Conservation (phyloP, 352 stramenopile genomes). For the Nothophytophthora sp. region DNA sequence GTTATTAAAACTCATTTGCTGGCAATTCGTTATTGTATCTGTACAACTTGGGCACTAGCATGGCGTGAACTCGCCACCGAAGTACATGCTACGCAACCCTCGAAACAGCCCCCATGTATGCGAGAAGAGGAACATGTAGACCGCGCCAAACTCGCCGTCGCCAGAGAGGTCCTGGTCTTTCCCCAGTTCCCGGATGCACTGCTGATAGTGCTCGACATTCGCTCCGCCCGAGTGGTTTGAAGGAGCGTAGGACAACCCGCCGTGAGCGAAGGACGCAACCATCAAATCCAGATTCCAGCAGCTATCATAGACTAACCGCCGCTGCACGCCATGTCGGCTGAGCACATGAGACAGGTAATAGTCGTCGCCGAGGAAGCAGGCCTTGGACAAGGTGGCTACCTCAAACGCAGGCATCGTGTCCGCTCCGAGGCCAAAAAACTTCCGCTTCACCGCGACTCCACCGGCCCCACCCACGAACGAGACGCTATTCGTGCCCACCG, state of each 20-base stretch:
- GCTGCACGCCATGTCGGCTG: constrained; percentile 33
- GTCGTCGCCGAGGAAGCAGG: constrained; percentile 53
- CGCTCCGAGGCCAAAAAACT: constrained; percentile 40
- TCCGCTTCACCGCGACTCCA: constrained; percentile 45
- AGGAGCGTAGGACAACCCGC: constrained; percentile 32
- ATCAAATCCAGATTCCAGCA: constrained; percentile 47
- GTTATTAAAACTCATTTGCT: no score
- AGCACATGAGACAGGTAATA: constrained; percentile 58
- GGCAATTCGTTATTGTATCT: no score
- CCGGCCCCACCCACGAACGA: constrained; percentile 61
- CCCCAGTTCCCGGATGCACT: constrained; percentile 53
- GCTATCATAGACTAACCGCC: constrained; percentile 50
- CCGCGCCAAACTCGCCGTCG: constrained; percentile 45
- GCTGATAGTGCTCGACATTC: constrained; percentile 64
- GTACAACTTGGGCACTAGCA: constrained; percentile 34
- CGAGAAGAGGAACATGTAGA: constrained; percentile 46
- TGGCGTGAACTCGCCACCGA: constrained; percentile 29
- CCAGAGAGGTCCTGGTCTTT: constrained; percentile 43
- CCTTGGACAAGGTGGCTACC: constrained; percentile 44
- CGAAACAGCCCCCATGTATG: constrained; percentile 31
- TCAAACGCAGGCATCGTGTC: constrained; percentile 38
- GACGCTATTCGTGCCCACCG: constrained; percentile 48
- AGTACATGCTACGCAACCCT: constrained; percentile 23
- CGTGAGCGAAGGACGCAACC: constrained; percentile 22
- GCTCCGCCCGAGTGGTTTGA: constrained; percentile 43